Conservation (phyloP, 768 basidiomycete species). For the Trametes cingulata region DNA sequence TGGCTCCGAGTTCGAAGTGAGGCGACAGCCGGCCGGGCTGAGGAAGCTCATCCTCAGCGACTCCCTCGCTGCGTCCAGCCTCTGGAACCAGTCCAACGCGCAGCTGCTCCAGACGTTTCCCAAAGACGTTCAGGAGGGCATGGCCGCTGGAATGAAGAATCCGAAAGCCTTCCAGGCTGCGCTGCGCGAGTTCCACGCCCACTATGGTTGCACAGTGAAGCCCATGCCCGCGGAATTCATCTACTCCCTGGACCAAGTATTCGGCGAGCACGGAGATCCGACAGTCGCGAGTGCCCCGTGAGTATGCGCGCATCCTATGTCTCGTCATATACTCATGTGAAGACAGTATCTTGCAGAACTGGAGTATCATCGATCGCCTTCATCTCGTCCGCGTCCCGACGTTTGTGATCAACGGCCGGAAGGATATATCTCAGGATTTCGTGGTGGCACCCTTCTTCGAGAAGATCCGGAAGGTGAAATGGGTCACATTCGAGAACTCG, state of each 20-base stretch:
- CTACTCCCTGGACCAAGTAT: slow-evolving; percentile 33
- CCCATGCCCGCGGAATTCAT: slow-evolving; percentile 45
- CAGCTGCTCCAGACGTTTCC: slow-evolving; percentile 43
- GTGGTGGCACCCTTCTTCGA: slow-evolving; percentile 30
- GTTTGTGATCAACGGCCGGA: slow-evolving; percentile 31
- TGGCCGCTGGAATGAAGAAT: slow-evolving; percentile 43
- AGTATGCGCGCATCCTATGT: too few species aligned
- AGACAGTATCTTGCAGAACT: neutral
- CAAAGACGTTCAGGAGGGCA: slow-evolving; percentile 39
- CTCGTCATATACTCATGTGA: too few species aligned
- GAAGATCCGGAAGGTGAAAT: slow-evolving; percentile 30
- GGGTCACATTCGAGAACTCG: slow-evolving; percentile 32
- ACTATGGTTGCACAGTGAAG: slow-evolving; percentile 43
- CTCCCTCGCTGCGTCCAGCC: slow-evolving; percentile 44
- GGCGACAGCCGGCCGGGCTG: slow-evolving; percentile 40
- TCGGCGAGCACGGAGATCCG: slow-evolving; percentile 39
- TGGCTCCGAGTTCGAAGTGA: slow-evolving; percentile 41
- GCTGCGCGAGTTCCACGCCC: slow-evolving; percentile 40
- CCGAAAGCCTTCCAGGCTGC: slow-evolving; percentile 44
- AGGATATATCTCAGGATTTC: slow-evolving; percentile 33
- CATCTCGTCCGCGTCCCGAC: slow-evolving; percentile 30
- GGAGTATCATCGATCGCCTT: slow-evolving; percentile 30
- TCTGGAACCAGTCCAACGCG: slow-evolving; percentile 43
- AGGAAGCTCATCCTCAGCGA: slow-evolving; percentile 46
- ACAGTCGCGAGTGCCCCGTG: slow-evolving; percentile 41